These are phyloP conservation scores for Malus hybrid DNA, from an alignment of 331 rosid genomes.

Conservation along the genomic window DNA sequence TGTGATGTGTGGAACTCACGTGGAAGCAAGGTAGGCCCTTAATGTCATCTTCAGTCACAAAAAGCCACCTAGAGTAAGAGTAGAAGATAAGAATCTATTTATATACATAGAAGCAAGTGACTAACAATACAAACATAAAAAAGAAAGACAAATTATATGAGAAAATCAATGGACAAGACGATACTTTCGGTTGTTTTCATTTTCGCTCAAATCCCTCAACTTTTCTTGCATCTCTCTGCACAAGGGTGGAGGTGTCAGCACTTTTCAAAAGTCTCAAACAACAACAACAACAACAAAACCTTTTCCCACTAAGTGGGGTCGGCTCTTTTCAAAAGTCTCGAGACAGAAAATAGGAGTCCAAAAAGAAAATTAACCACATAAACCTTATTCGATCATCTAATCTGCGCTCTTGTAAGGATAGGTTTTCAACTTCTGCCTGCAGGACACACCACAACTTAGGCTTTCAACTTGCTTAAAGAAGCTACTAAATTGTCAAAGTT, in stretches of 20 bases:
- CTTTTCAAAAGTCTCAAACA: slow-evolving; percentile 3
- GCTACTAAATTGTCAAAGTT: not conserved
- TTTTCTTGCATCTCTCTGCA: slow-evolving; percentile 88
- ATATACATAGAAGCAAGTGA: not conserved
- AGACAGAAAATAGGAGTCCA: slow-evolving; percentile 12
- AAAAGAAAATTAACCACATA: slow-evolving; percentile 17
- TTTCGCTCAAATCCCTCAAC: slow-evolving; percentile 71
- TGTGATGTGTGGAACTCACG: slow-evolving; percentile 26
- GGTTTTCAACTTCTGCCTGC: slow-evolving; percentile 84
- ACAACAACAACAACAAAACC: too few relatives aligned
- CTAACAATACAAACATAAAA: not conserved
- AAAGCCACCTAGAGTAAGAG: slow-evolving; percentile 56
- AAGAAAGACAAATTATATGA: not conserved
- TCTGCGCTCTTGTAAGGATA: slow-evolving; percentile 63
- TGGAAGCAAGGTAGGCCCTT: slow-evolving; percentile 79
- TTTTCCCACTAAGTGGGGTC: too few relatives aligned
- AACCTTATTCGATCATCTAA: slow-evolving; percentile 88
- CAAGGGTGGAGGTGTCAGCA: slow-evolving; percentile 22
- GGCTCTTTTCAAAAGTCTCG: too few relatives aligned
- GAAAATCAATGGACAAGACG: slow-evolving; percentile 4
- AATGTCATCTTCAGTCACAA: slow-evolving; percentile 88
- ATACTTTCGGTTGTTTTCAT: slow-evolving; percentile 78
- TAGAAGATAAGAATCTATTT: not conserved
- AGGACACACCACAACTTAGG: slow-evolving; percentile 29
- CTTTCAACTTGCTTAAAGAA: not conserved